Evolutionary conservation across 2,329 filamentous ascomycete genomes (phyloP), one percentile per base, ranked within the genome.

Genomic region (Cryphonectria parasitica): DNA sequence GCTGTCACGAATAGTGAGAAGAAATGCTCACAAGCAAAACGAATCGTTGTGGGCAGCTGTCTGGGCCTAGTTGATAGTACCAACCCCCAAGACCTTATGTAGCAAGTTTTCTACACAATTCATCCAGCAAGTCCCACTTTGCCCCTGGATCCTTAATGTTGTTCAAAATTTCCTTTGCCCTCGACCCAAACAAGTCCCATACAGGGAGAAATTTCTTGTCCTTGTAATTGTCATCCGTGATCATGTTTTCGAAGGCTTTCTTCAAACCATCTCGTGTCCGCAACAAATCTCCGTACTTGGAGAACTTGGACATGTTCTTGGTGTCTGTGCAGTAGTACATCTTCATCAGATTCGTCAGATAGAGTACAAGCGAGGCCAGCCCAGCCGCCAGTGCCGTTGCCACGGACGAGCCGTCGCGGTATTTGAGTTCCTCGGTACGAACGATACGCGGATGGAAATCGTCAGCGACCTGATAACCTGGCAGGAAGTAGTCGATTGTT

Each of bases 341-440:
- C 58, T 39, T 62, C 58, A 68, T 63, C 3, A 68, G 10, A 41
- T 54, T 54, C 10, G 19, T n/a, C 43, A 68, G 7, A 28, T 68
- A 68, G 15, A 68, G 19, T 11, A 68, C 17, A 5, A 68, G 31
- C 6, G 66, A 63, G 0, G 66, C 66, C 17, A 68, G 11, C 4
- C 66, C 66, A 5, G 66, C 66, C 15, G 66, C 66, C 39, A 68
- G 19, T n/a, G 66, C 58, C 31, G 66, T 68, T 15, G 66, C 56
- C 41, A 68, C 66, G 10, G 66, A 68, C 11, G 66, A 63, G 0
- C 66, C 66, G 41, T 63, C 58, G 31, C 58, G 66, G 56, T 68
- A 63, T 28, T 63, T 52, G 43, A 63, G 66, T 11, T 63, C 41
- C n/a, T 43, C 22, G 43, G 43, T 22, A 49, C 7, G 43, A 3